A percentile compares a stretch with the other conserved stretches of the same genome.
These are phyloP conservation scores for Penicillium samsonianum DNA, from an alignment of 495 filamentous ascomycete species.

Conservation along the genomic window DNA sequence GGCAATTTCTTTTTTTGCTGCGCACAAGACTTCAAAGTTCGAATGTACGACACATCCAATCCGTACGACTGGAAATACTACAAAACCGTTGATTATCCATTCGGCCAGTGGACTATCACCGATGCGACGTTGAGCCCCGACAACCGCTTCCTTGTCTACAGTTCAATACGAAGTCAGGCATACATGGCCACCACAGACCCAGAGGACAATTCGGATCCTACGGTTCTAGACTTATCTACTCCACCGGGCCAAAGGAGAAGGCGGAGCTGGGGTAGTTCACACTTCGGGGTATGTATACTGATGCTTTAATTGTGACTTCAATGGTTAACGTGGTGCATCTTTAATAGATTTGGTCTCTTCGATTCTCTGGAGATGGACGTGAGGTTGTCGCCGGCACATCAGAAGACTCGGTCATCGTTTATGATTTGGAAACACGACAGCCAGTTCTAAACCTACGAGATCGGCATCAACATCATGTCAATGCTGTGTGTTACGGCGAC, in stretches of 20 bases:
- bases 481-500: constrained; percentile 96
- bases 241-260: constrained; percentile 38
- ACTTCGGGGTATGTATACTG: constrained; percentile 49
- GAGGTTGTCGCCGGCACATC: constrained; percentile 89
- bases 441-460: constrained; percentile 74
- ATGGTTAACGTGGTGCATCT: constrained; percentile 21
- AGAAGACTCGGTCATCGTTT: constrained; percentile 80
- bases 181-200: constrained; percentile 88
- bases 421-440: constrained; percentile 80
- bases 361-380: constrained; percentile 90
- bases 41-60: constrained; percentile 97
- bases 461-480: constrained; percentile 81
- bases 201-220: constrained; percentile 73
- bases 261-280: constrained; percentile 44
- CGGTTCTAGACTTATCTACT: constrained; percentile 70
- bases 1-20: constrained; percentile 98
- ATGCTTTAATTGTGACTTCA: constrained; percentile 9
- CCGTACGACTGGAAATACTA: constrained; percentile 95
- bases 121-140: constrained; percentile 92
- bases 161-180: constrained; percentile 77
- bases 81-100: constrained; percentile 84
- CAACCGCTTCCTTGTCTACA: constrained; percentile 87
- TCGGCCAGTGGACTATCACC: constrained; percentile 92
- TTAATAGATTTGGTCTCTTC: constrained; percentile 79
- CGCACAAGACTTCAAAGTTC: constrained; percentile 87